phyloP scores from a whole-genome alignment of 257 asterid genomes.

The Cruciata laevipes region DNA sequence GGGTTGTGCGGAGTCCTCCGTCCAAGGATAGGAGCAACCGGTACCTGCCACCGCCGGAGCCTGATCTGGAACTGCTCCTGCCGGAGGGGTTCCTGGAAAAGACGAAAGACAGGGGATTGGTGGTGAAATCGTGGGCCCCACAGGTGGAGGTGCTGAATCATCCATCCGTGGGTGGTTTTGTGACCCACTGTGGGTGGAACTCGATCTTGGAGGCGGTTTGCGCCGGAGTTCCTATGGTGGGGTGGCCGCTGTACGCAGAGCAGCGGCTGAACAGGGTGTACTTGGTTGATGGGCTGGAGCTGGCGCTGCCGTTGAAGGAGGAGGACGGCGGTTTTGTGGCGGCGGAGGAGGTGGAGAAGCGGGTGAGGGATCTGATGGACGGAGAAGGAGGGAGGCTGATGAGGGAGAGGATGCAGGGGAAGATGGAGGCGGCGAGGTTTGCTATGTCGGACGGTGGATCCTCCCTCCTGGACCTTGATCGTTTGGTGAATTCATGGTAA shows the following conservation, averaged over 20 bases:
- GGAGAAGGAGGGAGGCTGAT: conserved; percentile 23
- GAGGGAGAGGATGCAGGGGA: conserved; percentile 21
- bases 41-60: conserved; percentile 26
- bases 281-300: conserved; percentile 42
- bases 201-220: conserved; percentile 53
- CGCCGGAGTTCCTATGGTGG: conserved; percentile 53
- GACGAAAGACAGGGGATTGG: conserved; percentile 35
- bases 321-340: conserved; percentile 34
- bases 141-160: conserved; percentile 51
- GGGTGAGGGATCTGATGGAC: conserved; percentile 38
- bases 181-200: conserved; percentile 67
- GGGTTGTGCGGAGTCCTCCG: conserved; percentile 54
- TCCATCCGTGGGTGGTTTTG: conserved; percentile 49
- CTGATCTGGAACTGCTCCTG: conserved; percentile 33
- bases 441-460: conserved; percentile 43
- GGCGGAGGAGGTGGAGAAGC: conserved; percentile 41
- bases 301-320: conserved; percentile 36
- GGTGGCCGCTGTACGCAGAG: conserved; percentile 69
- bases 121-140: conserved; percentile 59
- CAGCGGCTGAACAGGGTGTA: conserved; percentile 38
- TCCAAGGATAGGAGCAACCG: conserved; percentile 21
- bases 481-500: conserved; percentile 15
- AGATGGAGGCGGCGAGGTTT: conserved; percentile 28
- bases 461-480: conserved; percentile 7
- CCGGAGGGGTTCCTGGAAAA: conserved; percentile 49